A percentile compares a stretch with the other conserved stretches of the same genome.
These are phyloP conservation scores for Celoporthe dispersa DNA, from an alignment of 2,329 filamentous ascomycete species.

Conservation along the genomic window DNA sequence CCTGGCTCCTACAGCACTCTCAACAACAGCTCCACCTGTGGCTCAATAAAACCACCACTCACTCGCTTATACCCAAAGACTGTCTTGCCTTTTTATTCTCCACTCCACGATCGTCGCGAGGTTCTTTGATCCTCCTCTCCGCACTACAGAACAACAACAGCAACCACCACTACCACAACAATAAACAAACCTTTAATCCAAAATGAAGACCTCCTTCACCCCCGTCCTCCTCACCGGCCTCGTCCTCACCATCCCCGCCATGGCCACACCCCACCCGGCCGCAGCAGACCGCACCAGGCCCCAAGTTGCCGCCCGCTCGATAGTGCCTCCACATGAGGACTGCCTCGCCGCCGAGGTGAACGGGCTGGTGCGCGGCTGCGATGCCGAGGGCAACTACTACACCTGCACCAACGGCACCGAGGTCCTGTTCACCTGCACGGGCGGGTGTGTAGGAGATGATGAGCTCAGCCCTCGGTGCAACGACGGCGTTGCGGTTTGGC, in stretches of 20 bases:
- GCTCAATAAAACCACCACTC: not conserved
- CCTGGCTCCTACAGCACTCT: not conserved
- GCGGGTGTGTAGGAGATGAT: not conserved
- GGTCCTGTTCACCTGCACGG: conserved; percentile 7
- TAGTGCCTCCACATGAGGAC: not conserved
- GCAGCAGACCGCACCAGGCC: not conserved
- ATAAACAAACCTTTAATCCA: not conserved
- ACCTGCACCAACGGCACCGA: conserved; percentile 5
- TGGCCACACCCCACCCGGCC: not conserved
- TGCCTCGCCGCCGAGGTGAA: not conserved
- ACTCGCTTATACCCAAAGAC: not conserved
- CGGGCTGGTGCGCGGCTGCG: conserved; percentile 5
- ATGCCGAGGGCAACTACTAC: not conserved
- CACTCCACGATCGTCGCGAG: not conserved
- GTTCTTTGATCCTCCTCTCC: not conserved
- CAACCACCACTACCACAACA: not conserved
- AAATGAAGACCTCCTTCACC: not conserved
- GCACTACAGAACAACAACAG: not conserved
- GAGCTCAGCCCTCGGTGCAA: not conserved
- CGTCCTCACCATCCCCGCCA: not conserved
- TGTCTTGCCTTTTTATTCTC: not conserved
- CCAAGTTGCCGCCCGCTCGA: not conserved
- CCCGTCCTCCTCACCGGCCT: not conserved
- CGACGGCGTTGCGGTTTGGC: not conserved
- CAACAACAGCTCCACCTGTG: not conserved